A percentile compares a stretch with the other conserved stretches of the same genome.
These are phyloP conservation scores for Epichloe uncinata DNA, from an alignment of 2,329 filamentous ascomycete genomes.

Conservation along the genomic window DNA sequence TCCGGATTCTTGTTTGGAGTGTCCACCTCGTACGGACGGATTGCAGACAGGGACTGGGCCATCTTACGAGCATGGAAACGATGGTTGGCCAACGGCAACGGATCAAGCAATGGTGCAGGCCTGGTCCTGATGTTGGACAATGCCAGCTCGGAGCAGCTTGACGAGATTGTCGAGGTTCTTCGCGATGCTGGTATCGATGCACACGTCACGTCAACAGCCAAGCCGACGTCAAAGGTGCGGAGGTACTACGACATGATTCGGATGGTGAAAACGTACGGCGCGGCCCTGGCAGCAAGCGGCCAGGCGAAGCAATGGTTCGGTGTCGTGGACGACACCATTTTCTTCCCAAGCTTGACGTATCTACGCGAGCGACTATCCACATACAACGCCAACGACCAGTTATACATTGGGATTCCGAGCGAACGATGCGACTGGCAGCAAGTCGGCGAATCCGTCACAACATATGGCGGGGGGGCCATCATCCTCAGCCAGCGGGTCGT, in stretches of 20 bases:
- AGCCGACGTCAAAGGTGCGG: slow-evolving; percentile 18
- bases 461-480: slow-evolving; percentile 31
- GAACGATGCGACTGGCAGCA: slow-evolving; percentile 30
- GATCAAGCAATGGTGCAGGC: slow-evolving; percentile 28
- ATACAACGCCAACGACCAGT: slow-evolving; percentile 19
- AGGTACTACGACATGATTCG: slow-evolving; percentile 26
- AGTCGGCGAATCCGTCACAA: slow-evolving; percentile 21
- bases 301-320: slow-evolving; percentile 28
- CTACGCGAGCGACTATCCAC: slow-evolving; percentile 25
- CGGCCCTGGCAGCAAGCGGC: slow-evolving; percentile 21
- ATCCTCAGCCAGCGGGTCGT: slow-evolving; percentile 26
- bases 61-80: slow-evolving; percentile 30
- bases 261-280: slow-evolving; percentile 19
- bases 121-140: slow-evolving; percentile 29
- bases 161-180: slow-evolving; percentile 19
- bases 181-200: slow-evolving; percentile 26
- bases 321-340: slow-evolving; percentile 32
- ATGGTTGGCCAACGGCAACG: slow-evolving; percentile 30
- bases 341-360: slow-evolving; percentile 28
- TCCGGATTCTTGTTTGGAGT: slow-evolving; percentile 30
- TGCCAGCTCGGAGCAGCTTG: slow-evolving; percentile 20
- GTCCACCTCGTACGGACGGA: slow-evolving; percentile 28
- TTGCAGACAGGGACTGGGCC: slow-evolving; percentile 24
- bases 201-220: slow-evolving; percentile 19
- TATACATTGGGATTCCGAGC: slow-evolving; percentile 31